These are phyloP conservation scores for Termitomyces titanicus DNA, from an alignment of 768 basidiomycete genomes.

Conservation along the genomic window DNA sequence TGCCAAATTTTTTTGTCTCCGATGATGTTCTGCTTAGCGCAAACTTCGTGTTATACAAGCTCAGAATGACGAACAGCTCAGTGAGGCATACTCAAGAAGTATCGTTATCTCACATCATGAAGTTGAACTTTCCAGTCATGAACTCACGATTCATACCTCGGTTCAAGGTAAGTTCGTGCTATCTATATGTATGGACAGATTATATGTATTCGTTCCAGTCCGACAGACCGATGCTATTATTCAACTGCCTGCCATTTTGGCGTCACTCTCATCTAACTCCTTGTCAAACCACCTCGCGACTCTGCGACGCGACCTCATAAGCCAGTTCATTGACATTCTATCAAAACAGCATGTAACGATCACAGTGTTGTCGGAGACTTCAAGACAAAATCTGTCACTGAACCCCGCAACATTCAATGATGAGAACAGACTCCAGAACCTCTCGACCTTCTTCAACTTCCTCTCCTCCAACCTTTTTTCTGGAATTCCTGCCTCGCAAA, in stretches of 20 bases:
- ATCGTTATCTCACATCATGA: constrained; percentile 47
- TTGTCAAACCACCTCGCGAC: constrained; percentile 54
- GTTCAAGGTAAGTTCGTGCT: constrained; percentile 36
- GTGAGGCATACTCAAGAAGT: constrained; percentile 61
- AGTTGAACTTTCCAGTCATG: constrained; percentile 29
- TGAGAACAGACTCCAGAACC: constrained; percentile 48
- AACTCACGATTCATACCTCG: constrained; percentile 45
- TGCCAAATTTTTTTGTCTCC: neutral
- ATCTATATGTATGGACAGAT: neutral
- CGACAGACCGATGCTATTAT: constrained; percentile 50
- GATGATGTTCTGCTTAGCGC: constrained; percentile 33
- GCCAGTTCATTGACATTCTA: constrained; percentile 55
- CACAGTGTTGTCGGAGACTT: constrained; percentile 29
- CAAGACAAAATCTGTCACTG: constrained; percentile 45
- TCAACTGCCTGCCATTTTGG: constrained; percentile 50
- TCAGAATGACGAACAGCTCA: constrained; percentile 67
- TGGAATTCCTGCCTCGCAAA: constrained; percentile 45
- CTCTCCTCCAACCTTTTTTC: constrained; percentile 55
- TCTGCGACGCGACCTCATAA: constrained; percentile 61
- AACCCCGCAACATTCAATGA: constrained; percentile 40
- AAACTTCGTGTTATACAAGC: constrained; percentile 53
- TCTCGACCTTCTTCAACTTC: constrained; percentile 61
- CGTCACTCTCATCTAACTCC: constrained; percentile 53
- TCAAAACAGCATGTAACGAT: constrained; percentile 51
- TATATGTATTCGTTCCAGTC: constrained; percentile 35